Evolutionary conservation across 139 green algal species (phyloP).

Genomic region (Edaphochlamys debaryana): DNA sequence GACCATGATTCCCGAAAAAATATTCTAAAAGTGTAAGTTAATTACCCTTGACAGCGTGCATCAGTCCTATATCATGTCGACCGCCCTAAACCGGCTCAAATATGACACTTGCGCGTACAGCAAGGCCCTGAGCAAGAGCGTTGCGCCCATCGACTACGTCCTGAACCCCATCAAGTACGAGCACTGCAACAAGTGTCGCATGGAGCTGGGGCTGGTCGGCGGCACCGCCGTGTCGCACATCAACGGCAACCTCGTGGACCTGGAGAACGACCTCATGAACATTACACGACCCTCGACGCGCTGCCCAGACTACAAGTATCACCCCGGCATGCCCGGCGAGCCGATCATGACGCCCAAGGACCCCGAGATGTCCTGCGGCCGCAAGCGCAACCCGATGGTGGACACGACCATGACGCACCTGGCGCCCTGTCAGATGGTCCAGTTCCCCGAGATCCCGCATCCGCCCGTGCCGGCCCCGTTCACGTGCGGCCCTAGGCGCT

Average conservation of each 20-base stretch:
- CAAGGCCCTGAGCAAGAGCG: background rate
- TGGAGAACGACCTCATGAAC: slow-evolving; percentile 20
- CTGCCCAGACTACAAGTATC: background rate
- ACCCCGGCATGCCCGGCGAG: too few relatives aligned
- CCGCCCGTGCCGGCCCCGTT: too few relatives aligned
- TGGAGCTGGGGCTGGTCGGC: slow-evolving; percentile 22
- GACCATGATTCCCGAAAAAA: too few relatives aligned
- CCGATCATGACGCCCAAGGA: too few relatives aligned
- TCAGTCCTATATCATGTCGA: background rate
- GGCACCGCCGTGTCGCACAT: slow-evolving; percentile 30
- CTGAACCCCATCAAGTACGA: slow-evolving; percentile 35
- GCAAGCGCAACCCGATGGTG: too few relatives aligned
- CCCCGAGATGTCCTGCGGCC: too few relatives aligned
- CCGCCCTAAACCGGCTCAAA: slow-evolving; percentile 18
- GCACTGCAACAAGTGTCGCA: background rate
- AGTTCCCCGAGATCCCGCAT: too few relatives aligned
- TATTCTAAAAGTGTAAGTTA: too few relatives aligned
- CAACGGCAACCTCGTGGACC: slow-evolving; percentile 23
- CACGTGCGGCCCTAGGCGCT: too few relatives aligned
- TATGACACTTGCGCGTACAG: slow-evolving; percentile 31
- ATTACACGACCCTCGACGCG: background rate
- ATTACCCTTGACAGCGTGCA: too few relatives aligned
- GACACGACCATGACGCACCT: too few relatives aligned
- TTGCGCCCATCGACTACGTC: slow-evolving; percentile 15
- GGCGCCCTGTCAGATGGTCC: too few relatives aligned